Percentiles rank a stretch among this genome's conserved stretches.
Conservation (phyloP, 2,329 filamentous ascomycete genomes). For the Stromatinia cepivora region DNA sequence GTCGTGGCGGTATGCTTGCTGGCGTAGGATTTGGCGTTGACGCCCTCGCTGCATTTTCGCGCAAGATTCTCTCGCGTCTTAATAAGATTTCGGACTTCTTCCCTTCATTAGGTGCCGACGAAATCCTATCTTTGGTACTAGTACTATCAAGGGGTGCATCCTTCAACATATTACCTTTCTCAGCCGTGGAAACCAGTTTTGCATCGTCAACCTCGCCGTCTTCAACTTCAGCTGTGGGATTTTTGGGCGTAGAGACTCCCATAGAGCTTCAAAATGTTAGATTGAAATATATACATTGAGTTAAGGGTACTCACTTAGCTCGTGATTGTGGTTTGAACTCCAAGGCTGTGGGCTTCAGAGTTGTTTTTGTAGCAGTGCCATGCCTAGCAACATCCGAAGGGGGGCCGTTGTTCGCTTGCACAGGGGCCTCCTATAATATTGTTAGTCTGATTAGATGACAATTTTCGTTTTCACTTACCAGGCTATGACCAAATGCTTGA, state of each 20-base stretch:
- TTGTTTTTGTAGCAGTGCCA: conserved; percentile 40
- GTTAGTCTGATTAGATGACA: conserved; percentile 36
- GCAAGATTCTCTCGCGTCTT: conserved; percentile 36
- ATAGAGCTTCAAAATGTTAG: conserved; percentile 41
- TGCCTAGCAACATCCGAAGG: conserved; percentile 20
- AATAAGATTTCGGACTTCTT: conserved; percentile 37
- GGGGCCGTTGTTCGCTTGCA: conserved; percentile 25
- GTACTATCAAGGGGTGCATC: conserved; percentile 21
- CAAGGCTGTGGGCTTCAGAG: conserved; percentile 58
- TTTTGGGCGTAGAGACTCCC: conserved; percentile 40
- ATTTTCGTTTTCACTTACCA: conserved; percentile 49
- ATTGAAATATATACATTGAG: conserved; percentile 27
- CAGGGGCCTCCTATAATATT: conserved; percentile 30
- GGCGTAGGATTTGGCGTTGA: conserved; percentile 28
- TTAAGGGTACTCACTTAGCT: conserved; percentile 35
- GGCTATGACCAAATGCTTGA: conserved; percentile 68
- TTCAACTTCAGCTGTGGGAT: conserved; percentile 55
- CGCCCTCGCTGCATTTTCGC: conserved; percentile 36
- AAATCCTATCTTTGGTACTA: conserved; percentile 31
- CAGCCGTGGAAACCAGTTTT: conserved; percentile 39
- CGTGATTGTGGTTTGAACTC: conserved; percentile 61
- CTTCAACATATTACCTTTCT: conserved; percentile 16
- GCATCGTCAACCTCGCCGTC: conserved; percentile 72
- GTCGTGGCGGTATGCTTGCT: conserved; percentile 30
- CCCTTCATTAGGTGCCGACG: conserved; percentile 27